Evolutionary conservation across 805 yeast genomes (phyloP), one percentile per base, ranked within the genome.

Genomic region (Kodamaea restingae): DNA sequence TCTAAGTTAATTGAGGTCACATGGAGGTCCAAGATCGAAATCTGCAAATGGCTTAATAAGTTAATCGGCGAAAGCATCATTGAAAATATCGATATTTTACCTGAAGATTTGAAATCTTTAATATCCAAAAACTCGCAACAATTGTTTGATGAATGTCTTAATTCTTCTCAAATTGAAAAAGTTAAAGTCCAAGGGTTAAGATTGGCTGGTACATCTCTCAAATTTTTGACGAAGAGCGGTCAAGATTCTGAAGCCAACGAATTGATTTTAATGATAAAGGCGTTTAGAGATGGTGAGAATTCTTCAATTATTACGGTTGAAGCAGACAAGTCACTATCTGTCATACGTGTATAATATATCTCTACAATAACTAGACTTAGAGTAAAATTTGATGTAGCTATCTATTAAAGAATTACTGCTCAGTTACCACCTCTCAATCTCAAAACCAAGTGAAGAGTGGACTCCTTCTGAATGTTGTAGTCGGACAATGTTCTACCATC

Each of bases 1-100:
- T 53, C 65, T 7, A 46, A 47, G 10, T 46, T 52, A 15, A 55
- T 60, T 56, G 54, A 51, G 48, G 62, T 64, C 36, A 74, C 86
- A 1, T 84, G 91, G 91, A 71, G 83, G 48, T 68, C 81, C 2
- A 77, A 78, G 47, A 42, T 71, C 1, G 67, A 70, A 1, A 60
- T 63, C 14, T 70, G 65, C 46, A 79, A 75, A 36, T 61, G 66
- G 7, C 56, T 75, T 18, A 52, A 40, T 5, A 39, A 37, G 12
- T 24, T 60, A 20, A 18, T 38, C 10, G 9, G 18, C n/a, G 17
- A 32, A 5, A 32, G 24, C 11, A 11, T 29, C 3, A 9, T 22
- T 17, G 29, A 20, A 9, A 17, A 22, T n/a, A 10, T 10, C 12
- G 5, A 4, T 15, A 5, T 6, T 9, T 24, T 36, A 9, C 21